phyloP scores from a whole-genome alignment of 2,329 filamentous ascomycete genomes.

The Fusarium equiseti region DNA sequence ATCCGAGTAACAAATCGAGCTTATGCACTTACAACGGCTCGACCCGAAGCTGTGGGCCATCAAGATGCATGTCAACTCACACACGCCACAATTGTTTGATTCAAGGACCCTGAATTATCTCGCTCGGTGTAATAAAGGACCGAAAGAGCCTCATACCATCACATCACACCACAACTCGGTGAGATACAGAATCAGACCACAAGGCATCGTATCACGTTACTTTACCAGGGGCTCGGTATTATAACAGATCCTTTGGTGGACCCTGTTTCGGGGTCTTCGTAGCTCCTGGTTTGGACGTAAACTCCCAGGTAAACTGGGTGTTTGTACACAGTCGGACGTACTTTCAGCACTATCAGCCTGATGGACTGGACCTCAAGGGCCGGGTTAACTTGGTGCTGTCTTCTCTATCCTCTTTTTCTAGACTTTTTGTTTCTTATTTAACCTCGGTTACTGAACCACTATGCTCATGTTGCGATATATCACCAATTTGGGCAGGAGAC shows the following conservation, averaged over 20 bases:
- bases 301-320: not conserved
- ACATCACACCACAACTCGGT: constrained; percentile 14
- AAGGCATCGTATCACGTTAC: constrained; percentile 1
- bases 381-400: rapidly evolving
- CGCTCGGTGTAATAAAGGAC: not conserved
- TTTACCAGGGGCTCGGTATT: not conserved
- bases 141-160: not conserved
- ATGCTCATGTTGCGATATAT: too few relatives aligned
- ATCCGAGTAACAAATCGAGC: not conserved
- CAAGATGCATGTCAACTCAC: not conserved
- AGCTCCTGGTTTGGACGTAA: not conserved
- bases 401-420: too few relatives aligned
- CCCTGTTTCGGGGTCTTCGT: not conserved
- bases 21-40: not conserved
- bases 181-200: constrained; percentile 20
- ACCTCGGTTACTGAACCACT: too few relatives aligned
- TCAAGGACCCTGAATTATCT: not conserved
- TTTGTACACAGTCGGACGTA: not conserved
- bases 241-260: not conserved
- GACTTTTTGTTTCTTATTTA: too few relatives aligned
- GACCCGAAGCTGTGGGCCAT: constrained; percentile 2
- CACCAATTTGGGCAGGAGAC: too few relatives aligned
- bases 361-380: too few relatives aligned
- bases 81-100: not conserved
- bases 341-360: too few relatives aligned